Percentiles rank a stretch among this genome's conserved stretches.
Evolutionary conservation across 2,329 filamentous ascomycete species (phyloP).

Genomic region (Setomelanomma holmii): DNA sequence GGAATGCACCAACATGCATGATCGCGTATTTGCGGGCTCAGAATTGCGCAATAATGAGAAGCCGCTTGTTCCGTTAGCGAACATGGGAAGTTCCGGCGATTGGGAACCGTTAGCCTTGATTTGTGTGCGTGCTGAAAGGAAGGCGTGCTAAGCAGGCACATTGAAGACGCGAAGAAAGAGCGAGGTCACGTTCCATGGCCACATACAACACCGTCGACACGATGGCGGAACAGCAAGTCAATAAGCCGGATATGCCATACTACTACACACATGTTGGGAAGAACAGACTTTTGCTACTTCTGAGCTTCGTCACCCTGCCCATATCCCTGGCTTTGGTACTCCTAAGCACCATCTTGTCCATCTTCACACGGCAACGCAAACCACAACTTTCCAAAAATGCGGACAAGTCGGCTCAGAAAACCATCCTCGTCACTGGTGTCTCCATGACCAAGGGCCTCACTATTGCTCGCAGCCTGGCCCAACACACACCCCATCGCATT

Average conservation of each 20-base stretch:
- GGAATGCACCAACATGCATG: neutral
- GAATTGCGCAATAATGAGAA: neutral
- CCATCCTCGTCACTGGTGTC: conserved; percentile 74
- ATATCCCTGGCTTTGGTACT: conserved; percentile 48
- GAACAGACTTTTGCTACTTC: conserved; percentile 56
- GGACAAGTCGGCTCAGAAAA: conserved; percentile 49
- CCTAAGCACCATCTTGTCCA: conserved; percentile 34
- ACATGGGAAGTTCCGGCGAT: neutral
- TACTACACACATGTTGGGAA: conserved; percentile 55
- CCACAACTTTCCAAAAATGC: conserved; percentile 17
- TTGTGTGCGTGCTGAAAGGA: too few relatives aligned
- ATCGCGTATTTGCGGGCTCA: neutral
- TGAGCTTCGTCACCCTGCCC: conserved; percentile 57
- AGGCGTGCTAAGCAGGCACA: too few relatives aligned
- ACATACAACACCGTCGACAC: neutral
- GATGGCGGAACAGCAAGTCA: conserved; percentile 18
- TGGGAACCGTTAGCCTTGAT: too few relatives aligned
- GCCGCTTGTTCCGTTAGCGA: neutral
- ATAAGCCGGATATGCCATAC: conserved; percentile 22
- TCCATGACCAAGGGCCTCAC: conserved; percentile 74
- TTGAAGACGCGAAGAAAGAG: conserved; percentile 7
- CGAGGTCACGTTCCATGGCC: conserved; percentile 21
- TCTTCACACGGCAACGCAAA: conserved; percentile 7
- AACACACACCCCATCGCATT: conserved; percentile 69
- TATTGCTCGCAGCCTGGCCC: conserved; percentile 70